A percentile compares a stretch with the other conserved stretches of the same genome.
phyloP scores from a whole-genome alignment of 2,329 filamentous ascomycete genomes.

The Fusarium tuaranense region DNA sequence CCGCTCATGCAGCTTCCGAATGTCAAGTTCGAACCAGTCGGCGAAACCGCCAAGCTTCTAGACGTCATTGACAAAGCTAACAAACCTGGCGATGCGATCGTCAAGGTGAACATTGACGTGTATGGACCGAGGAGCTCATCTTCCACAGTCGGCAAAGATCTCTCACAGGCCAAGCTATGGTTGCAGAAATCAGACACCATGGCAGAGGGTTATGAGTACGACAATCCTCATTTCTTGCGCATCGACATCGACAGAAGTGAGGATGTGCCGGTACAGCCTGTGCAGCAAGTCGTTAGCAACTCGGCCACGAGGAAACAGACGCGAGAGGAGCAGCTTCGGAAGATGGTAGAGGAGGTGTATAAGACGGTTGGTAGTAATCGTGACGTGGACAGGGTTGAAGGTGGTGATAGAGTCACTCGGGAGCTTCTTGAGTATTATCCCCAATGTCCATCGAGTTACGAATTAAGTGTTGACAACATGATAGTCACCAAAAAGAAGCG shows the following conservation, averaged over 20 bases:
- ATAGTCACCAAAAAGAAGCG: conserved; percentile 54
- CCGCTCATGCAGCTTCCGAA: background rate
- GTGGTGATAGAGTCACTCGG: background rate
- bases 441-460: rapidly evolving
- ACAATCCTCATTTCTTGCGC: conserved; percentile 26
- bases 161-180: conserved; percentile 49
- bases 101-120: conserved; percentile 50
- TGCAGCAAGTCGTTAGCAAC: background rate
- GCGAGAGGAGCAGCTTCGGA: background rate
- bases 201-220: too few relatives aligned
- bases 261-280: background rate
- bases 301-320: background rate
- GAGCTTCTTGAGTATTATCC: conserved; percentile 41
- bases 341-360: background rate
- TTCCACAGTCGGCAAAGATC: conserved; percentile 39
- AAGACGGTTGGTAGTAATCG: background rate
- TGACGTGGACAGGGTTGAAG: background rate
- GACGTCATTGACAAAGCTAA: conserved; percentile 41
- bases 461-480: background rate
- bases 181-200: conserved; percentile 49
- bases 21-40: conserved; percentile 25
- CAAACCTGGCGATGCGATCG: conserved; percentile 43
- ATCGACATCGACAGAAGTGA: background rate
- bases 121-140: conserved; percentile 47
- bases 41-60: conserved; percentile 16